Conservation (phyloP, 2,329 filamentous ascomycete genomes). For the Pseudopithomyces chartarum region DNA sequence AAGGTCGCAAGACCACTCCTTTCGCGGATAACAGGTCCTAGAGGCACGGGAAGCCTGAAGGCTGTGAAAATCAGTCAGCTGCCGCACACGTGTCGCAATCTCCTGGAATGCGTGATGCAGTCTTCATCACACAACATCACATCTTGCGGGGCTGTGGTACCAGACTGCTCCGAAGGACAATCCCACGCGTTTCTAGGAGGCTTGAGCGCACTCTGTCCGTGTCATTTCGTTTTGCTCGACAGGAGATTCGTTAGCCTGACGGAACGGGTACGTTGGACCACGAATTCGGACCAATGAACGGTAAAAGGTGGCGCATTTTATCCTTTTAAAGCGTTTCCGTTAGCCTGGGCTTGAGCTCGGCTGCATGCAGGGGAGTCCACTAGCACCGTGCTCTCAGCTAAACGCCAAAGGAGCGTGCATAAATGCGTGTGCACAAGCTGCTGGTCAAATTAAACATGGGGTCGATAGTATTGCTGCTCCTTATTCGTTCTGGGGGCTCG, state of each 20-base stretch:
- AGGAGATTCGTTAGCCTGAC: constrained; percentile 25
- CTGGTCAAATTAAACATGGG: constrained; percentile 39
- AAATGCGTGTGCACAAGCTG: constrained; percentile 29
- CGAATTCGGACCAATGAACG: constrained; percentile 26
- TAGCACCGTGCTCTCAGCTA: constrained; percentile 29
- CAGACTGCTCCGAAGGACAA: constrained; percentile 13
- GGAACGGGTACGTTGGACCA: constrained; percentile 30
- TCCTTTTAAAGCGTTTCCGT: constrained; percentile 19
- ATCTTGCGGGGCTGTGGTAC: constrained; percentile 6
- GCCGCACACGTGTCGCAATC: constrained; percentile 9
- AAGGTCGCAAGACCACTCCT: constrained; percentile 15
- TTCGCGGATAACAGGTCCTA: constrained; percentile 9
- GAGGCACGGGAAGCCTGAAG: constrained; percentile 2
- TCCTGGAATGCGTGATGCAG: constrained; percentile 10
- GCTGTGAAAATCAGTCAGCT: constrained; percentile 4
- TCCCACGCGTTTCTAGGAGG: constrained; percentile 17
- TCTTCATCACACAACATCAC: constrained; percentile 20
- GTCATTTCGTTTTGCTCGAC: constrained; percentile 32
- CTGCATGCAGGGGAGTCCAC: constrained; percentile 28
- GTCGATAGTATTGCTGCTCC: constrained; percentile 23
- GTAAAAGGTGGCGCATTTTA: constrained; percentile 10
- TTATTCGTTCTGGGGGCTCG: constrained; percentile 31
- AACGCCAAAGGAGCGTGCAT: constrained; percentile 31
- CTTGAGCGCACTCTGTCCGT: constrained; percentile 16
- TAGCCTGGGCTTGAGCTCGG: constrained; percentile 21